Percentiles rank a stretch among this genome's conserved stretches.
phyloP scores from a whole-genome alignment of 192 early-diverging fungal genomes.

The Glomus cerebriforme region DNA sequence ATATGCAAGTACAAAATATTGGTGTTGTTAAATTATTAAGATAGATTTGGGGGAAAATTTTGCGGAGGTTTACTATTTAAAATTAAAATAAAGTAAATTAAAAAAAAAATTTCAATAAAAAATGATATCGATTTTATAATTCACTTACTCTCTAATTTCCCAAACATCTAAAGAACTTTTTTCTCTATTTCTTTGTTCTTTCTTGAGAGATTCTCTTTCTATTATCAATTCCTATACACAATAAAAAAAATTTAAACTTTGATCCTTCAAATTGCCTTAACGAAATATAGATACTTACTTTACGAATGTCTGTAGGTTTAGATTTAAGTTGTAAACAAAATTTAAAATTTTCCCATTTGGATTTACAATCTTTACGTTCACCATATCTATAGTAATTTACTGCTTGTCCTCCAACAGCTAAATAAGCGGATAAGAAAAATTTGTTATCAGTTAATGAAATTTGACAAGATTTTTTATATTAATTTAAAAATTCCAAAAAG shows the following conservation, averaged over 20 bases:
- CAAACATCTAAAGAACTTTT: slow-evolving; percentile 16
- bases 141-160: slow-evolving; percentile 12
- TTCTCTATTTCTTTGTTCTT: neutral
- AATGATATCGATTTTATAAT: too few relatives aligned
- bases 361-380: slow-evolving; percentile 36
- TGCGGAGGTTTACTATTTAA: too few relatives aligned
- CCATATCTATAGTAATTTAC: slow-evolving; percentile 44
- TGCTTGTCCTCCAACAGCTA: slow-evolving; percentile 42
- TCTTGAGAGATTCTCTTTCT: slow-evolving; percentile 7
- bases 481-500: too few relatives aligned
- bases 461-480: too few relatives aligned
- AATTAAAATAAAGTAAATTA: too few relatives aligned
- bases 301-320: slow-evolving; percentile 29
- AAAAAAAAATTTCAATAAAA: too few relatives aligned
- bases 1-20: neutral
- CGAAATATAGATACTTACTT: slow-evolving; percentile 22
- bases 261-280: neutral
- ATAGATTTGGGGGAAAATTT: neutral
- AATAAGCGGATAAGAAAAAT: neutral
- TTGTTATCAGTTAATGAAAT: neutral
- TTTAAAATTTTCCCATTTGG: slow-evolving; percentile 37
- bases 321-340: slow-evolving; percentile 39
- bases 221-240: slow-evolving; percentile 1
- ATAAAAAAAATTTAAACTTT: neutral
- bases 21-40: neutral